These are phyloP conservation scores for Spathaspora gorwiae DNA, from an alignment of 805 yeast genomes.

Conservation along the genomic window DNA sequence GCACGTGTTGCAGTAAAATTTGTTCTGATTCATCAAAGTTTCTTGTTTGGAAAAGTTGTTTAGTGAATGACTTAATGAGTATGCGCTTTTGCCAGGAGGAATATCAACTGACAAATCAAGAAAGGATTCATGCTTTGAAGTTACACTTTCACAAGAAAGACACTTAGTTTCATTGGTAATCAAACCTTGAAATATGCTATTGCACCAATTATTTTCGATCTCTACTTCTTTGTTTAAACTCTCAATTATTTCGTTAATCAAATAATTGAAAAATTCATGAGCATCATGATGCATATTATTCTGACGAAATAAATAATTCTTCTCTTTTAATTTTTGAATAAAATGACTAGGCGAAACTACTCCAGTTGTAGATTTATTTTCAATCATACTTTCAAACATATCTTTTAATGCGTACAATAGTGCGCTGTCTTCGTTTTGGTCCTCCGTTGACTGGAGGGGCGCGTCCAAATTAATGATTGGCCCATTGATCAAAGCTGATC, in stretches of 20 bases:
- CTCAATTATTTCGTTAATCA: slow-evolving; percentile 65
- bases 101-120: slow-evolving; percentile 84
- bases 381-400: slow-evolving; percentile 77
- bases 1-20: slow-evolving; percentile 89
- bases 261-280: slow-evolving; percentile 88
- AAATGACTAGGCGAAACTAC: slow-evolving; percentile 79
- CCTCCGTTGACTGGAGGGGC: slow-evolving; percentile 42
- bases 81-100: slow-evolving; percentile 51
- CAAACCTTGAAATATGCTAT: slow-evolving; percentile 75
- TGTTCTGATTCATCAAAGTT: slow-evolving; percentile 78
- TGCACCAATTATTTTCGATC: slow-evolving; percentile 46
- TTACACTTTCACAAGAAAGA: slow-evolving; percentile 77
- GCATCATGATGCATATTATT: slow-evolving; percentile 96
- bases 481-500: slow-evolving; percentile 72
- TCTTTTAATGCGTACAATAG: slow-evolving; percentile 69
- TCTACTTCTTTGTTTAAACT: slow-evolving; percentile 44
- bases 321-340: slow-evolving; percentile 70
- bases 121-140: slow-evolving; percentile 80
- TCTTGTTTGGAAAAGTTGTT: slow-evolving; percentile 83
- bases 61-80: slow-evolving; percentile 71
- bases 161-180: slow-evolving; percentile 87
- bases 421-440: slow-evolving; percentile 25
- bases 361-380: slow-evolving; percentile 64
- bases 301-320: slow-evolving; percentile 79
- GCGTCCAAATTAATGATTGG: slow-evolving; percentile 83